Evolutionary conservation across 805 yeast species (phyloP), one percentile per base, ranked within the genome.

Genomic region (Candida silvatica): DNA sequence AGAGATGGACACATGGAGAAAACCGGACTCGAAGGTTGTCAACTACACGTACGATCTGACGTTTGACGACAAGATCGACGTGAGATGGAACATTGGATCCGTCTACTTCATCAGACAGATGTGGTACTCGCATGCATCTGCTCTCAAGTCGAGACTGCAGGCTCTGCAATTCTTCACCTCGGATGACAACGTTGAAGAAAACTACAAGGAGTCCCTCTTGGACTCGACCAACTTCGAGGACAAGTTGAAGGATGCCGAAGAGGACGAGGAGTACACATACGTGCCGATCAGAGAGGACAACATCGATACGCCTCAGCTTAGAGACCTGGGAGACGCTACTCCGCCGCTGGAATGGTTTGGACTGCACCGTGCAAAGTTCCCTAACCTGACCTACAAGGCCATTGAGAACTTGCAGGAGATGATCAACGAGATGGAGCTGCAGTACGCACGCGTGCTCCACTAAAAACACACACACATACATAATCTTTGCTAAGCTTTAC

Each of bases 331-430:
- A 18, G 88, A 81, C 58, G 97, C 97, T 1, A 92, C 98, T 0
- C 98, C 98, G 1, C 98, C 98, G 2, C 61, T 92, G 38, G 98
- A 92, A 54, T 92, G 98, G 98, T 83, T 92, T 62, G 98, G 98
- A 2, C 66, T 92, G 20, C 92, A 92, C 54, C 69, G 97, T 44
- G 73, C 80, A 47, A 74, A 78, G 44, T 77, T 92, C 45, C 98
- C 98, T 0, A 77, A 82, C 27, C 68, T 83, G 39, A 80, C 95
- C 0, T 97, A 92, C 52, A 90, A 86, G 54, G 75, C 78, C 0
- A 81, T 88, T 33, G 71, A 81, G 11, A 73, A 79, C 2, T 61
- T 92, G 34, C 95, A 86, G 48, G 71, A 75, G 39, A 46, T 86
- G 37, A 84, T 84, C 9, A 75, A 71, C 31, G 78, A 84, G 46